These are phyloP conservation scores for Lactarius quietus DNA, from an alignment of 768 basidiomycete genomes.

Conservation along the genomic window DNA sequence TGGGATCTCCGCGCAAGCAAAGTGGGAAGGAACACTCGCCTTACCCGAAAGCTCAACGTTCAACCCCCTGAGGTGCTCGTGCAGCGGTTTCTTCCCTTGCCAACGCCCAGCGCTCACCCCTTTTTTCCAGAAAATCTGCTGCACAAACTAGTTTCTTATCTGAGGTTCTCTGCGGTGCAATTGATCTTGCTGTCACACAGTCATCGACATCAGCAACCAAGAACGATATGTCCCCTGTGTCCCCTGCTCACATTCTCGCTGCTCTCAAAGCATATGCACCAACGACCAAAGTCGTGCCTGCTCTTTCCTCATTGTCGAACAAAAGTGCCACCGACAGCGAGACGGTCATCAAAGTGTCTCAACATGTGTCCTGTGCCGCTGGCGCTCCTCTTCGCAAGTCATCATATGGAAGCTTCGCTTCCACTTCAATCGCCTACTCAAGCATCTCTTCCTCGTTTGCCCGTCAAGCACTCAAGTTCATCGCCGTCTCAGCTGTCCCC, in stretches of 20 bases:
- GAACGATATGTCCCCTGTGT: conserved; percentile 41
- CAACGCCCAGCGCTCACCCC: conserved; percentile 61
- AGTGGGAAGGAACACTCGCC: conserved; percentile 50
- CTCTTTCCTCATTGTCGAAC: conserved; percentile 32
- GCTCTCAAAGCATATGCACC: conserved; percentile 69
- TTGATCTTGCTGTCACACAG: conserved; percentile 52
- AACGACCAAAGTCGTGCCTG: conserved; percentile 35
- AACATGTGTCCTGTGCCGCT: conserved; percentile 72
- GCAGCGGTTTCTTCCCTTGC: conserved; percentile 56
- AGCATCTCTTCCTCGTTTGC: conserved; percentile 37
- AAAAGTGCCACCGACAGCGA: conserved; percentile 46
- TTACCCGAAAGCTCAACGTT: conserved; percentile 26
- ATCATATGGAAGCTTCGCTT: conserved; percentile 57
- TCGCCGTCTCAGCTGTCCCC: conserved; percentile 31
- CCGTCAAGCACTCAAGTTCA: conserved; percentile 51
- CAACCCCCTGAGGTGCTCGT: conserved; percentile 26
- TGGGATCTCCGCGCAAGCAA: conserved; percentile 39
- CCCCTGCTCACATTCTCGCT: conserved; percentile 66
- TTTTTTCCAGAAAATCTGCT: conserved; percentile 79
- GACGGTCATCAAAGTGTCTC: conserved; percentile 59
- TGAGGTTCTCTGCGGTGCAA: conserved; percentile 75
- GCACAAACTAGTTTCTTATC: conserved; percentile 77
- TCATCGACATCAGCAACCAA: conserved; percentile 25
- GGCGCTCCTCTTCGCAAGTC: conserved; percentile 59
- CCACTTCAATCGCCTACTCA: conserved; percentile 33